Evolutionary conservation across 352 stramenopile genomes (phyloP), one percentile per base, ranked within the genome.

Genomic region (Globisporangium radiosum): DNA sequence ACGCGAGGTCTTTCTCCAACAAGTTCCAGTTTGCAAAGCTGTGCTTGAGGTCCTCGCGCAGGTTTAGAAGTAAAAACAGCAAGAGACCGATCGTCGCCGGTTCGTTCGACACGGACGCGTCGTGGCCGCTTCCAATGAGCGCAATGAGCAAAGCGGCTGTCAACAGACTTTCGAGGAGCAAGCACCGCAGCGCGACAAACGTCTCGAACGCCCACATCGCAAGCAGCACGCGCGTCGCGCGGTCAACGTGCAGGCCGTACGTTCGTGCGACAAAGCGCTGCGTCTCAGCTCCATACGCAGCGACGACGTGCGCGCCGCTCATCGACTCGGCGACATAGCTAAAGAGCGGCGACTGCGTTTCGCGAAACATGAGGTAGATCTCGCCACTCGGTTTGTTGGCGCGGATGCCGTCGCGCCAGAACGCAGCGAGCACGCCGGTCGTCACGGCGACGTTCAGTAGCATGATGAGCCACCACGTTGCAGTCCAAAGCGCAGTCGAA

Each of bases 301-400:
- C 59, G 50, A 78, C 77, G 48, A 65, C 72, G 8, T 54, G 60
- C 3, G 63, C 71, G 5, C 73, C 73, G 44, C 66, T 63, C 9
- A 81, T 56, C 14, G 71, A 68, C 51, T 81, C 73, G 13, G 68
- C 73, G 38, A 81, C 73, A 8, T 73, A 68, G 51, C 78, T 78
- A 47, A 81, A 52, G 57, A 52, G 64, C 64, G 47, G 68, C 49
- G 60, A 78, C 69, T 13, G 62, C 64, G 55, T 71, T 50, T 78
- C 70, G 10, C 70, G 70, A 4, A 71, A 59, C 62, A 75, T 70
- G 17, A 78, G 19, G 36, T 69, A 78, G 4, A 78, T 54, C 33
- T 78, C 67, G 13, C 68, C 68, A 7, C 61, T 64, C 3, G 70
- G 67, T 7, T 68, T 67, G 54, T 67, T 78, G 8, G 68, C 68